A percentile compares a stretch with the other conserved stretches of the same genome.
Conservation (phyloP, 257 asterid species). For the Ophiorrhiza pumila region DNA sequence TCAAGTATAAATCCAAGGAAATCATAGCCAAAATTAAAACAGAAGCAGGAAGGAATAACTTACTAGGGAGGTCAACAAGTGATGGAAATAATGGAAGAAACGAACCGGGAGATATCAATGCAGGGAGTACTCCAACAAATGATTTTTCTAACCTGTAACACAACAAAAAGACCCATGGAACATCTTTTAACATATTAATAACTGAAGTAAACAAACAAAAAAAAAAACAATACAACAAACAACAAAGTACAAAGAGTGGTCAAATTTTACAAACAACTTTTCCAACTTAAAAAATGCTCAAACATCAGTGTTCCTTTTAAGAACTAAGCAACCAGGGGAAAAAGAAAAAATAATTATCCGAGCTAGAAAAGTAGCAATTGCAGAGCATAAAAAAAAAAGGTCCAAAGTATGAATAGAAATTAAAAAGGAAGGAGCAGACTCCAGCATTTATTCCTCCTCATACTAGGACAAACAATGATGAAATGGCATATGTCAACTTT, state of each 20-base stretch:
- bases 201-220: not conserved
- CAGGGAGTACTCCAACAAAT: constrained; percentile 52
- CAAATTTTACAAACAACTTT: not conserved
- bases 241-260: not conserved
- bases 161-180: not conserved
- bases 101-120: constrained; percentile 76
- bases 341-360: not conserved
- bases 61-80: constrained; percentile 79
- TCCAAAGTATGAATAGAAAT: too few relatives aligned
- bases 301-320: not conserved
- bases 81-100: constrained; percentile 77
- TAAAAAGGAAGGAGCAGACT: not conserved
- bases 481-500: not conserved
- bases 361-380: too few relatives aligned
- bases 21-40: not conserved
- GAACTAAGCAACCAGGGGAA: not conserved
- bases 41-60: constrained; percentile 33
- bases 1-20: not conserved
- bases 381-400: too few relatives aligned
- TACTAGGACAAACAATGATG: not conserved
- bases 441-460: not conserved
- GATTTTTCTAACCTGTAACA: constrained; percentile 57
- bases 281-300: too few relatives aligned
- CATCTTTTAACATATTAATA: not conserved
- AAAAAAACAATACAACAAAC: not conserved